Evolutionary conservation across 2,329 filamentous ascomycete species (phyloP).

Genomic region (Chaetomium sp.): DNA sequence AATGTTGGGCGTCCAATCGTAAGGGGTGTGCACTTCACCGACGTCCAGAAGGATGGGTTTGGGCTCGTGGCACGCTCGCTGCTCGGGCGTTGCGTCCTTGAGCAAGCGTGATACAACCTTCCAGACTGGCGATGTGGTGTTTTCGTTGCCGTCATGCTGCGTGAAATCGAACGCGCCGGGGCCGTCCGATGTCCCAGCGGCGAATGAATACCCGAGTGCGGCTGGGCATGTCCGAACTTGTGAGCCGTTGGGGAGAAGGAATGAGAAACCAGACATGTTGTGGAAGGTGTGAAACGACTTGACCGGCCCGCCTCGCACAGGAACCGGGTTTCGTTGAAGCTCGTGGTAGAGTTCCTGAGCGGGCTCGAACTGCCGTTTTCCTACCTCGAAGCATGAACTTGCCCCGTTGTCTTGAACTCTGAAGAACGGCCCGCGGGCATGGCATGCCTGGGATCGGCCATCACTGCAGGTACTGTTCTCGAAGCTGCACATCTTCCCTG

Average conservation of each 20-base stretch:
- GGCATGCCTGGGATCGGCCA: constrained; percentile 69
- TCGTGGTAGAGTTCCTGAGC: constrained; percentile 52
- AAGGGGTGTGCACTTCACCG: constrained; percentile 75
- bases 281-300: constrained; percentile 85
- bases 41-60: constrained; percentile 90
- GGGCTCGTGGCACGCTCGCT: constrained; percentile 73
- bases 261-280: constrained; percentile 75
- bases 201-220: constrained; percentile 88
- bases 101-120: constrained; percentile 71
- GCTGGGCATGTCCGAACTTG: constrained; percentile 77
- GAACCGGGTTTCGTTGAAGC: constrained; percentile 49
- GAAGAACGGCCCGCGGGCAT: constrained; percentile 73
- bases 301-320: constrained; percentile 66
- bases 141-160: constrained; percentile 76
- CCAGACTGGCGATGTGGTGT: constrained; percentile 73
- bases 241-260: constrained; percentile 72
- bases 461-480: constrained; percentile 82
- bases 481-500: constrained; percentile 69
- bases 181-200: constrained; percentile 88
- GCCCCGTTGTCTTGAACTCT: constrained; percentile 69
- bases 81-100: constrained; percentile 68
- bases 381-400: constrained; percentile 75
- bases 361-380: constrained; percentile 65
- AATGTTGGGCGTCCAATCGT: constrained; percentile 87
- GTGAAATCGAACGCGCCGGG: constrained; percentile 93